These are phyloP conservation scores for Dianthus caryophyllus DNA, from an alignment of 148 eudicot species.

Conservation along the genomic window DNA sequence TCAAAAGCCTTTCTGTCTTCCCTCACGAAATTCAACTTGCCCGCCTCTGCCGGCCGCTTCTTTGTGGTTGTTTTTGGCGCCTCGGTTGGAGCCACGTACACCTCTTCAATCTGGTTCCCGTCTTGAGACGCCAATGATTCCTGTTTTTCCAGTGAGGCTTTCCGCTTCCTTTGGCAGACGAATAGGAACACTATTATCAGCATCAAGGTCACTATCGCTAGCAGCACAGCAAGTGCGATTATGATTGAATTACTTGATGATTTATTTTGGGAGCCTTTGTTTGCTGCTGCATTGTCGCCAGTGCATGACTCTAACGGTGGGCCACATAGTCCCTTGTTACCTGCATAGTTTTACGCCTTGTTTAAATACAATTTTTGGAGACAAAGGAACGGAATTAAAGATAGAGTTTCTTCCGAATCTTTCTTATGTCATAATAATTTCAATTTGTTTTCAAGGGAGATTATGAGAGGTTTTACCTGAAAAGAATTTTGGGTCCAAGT, in stretches of 20 bases:
- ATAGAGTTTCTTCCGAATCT: no score
- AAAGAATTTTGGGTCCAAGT: slow-evolving; percentile 17
- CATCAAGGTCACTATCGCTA: slow-evolving; percentile 27
- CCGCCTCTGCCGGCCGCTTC: slow-evolving; percentile 25
- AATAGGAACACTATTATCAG: slow-evolving; percentile 28
- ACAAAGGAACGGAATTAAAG: no score
- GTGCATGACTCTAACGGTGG: slow-evolving; percentile 48
- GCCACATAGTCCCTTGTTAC: slow-evolving; percentile 73
- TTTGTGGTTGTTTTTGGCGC: slow-evolving; percentile 18
- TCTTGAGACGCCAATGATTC: slow-evolving; percentile 17
- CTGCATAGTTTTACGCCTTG: slow-evolving; percentile 27
- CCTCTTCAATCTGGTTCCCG: slow-evolving; percentile 13
- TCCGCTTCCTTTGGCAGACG: slow-evolving; percentile 21
- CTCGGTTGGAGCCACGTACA: slow-evolving; percentile 12
- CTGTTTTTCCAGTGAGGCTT: slow-evolving; percentile 9
- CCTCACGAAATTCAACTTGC: slow-evolving; percentile 55
- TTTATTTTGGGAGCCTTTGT: slow-evolving; percentile 6
- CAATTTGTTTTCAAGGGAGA: no score
- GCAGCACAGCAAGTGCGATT: slow-evolving; percentile 20
- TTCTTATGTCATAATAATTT: no score
- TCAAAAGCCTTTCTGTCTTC: slow-evolving; percentile 64
- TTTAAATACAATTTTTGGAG: no score
- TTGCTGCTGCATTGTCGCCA: not conserved
- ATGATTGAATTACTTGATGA: slow-evolving; percentile 27
- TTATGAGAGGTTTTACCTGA: slow-evolving; percentile 21